Conservation (phyloP, 257 asterid species). For the Penstemon eatonii region DNA sequence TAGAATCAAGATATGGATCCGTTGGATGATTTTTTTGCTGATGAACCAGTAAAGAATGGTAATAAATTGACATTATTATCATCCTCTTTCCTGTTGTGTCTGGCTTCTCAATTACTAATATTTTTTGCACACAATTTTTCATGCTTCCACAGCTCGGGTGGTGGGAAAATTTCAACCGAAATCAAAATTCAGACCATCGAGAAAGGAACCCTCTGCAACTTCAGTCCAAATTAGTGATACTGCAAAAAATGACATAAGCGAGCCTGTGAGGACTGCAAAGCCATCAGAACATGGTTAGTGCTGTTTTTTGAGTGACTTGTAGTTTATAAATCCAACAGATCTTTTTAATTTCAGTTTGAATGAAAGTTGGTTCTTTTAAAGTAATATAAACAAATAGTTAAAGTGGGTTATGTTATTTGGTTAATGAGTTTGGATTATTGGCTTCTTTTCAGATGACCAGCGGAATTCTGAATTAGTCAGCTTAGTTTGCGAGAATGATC, state of each 20-base stretch:
- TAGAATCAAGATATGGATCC: slow-evolving; percentile 28
- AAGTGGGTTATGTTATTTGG: slow-evolving; percentile 19
- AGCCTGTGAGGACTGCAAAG: slow-evolving; percentile 27
- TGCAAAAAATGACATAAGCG: slow-evolving; percentile 18
- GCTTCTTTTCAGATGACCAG: neutral
- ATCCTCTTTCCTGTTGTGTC: neutral
- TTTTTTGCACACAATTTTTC: neutral
- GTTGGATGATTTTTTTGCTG: slow-evolving; percentile 48
- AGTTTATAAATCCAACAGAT: neutral
- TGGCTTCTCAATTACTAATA: neutral
- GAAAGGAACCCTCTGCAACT: slow-evolving; percentile 37
- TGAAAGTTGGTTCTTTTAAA: neutral
- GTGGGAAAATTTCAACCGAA: slow-evolving; percentile 69
- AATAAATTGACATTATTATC: slow-evolving; percentile 13
- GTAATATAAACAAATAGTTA: neutral
- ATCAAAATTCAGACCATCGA: slow-evolving; percentile 42
- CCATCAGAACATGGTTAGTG: slow-evolving; percentile 37
- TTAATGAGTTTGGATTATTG: no score
- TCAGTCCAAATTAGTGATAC: slow-evolving; percentile 32
- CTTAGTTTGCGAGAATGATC: slow-evolving; percentile 20
- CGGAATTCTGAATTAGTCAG: slow-evolving; percentile 22
- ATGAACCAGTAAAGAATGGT: slow-evolving; percentile 47
- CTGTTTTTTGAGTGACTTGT: slow-evolving; percentile 6
- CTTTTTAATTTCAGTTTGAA: neutral
- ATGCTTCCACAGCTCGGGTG: slow-evolving; percentile 46